phyloP scores from a whole-genome alignment of 140 eudicot species.

The Stevia rebaudiana region DNA sequence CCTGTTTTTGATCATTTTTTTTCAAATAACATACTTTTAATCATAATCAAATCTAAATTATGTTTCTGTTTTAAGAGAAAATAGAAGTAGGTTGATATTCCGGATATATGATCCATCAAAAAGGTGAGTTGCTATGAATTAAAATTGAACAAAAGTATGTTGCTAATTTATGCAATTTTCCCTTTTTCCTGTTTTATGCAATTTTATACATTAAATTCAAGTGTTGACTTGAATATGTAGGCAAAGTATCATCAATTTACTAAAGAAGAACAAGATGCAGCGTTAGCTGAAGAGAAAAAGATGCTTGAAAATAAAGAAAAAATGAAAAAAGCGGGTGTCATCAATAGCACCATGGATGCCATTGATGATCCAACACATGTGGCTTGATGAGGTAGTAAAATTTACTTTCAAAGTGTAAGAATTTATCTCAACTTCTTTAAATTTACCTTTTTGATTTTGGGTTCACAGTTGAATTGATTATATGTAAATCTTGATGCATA shows the following conservation, averaged over 20 bases:
- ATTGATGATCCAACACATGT: constrained; percentile 43
- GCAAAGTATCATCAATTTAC: constrained; percentile 58
- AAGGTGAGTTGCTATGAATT: neutral
- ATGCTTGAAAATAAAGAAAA: constrained; percentile 63
- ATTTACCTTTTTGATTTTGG: neutral
- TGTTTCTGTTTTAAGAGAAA: neutral
- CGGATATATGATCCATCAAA: neutral
- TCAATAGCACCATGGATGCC: constrained; percentile 93
- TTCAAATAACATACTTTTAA: too few species aligned
- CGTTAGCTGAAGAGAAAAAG: constrained; percentile 68
- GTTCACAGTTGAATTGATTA: neutral
- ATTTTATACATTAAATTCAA: neutral
- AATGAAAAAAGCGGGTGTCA: constrained; percentile 60
- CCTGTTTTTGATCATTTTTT: too few species aligned
- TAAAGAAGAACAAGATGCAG: constrained; percentile 80
- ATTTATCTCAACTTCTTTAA: neutral
- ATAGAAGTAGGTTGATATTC: neutral
- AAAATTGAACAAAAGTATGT: neutral
- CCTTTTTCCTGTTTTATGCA: neutral
- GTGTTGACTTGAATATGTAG: constrained; percentile 27
- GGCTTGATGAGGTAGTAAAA: constrained; percentile 24
- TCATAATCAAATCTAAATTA: too few species aligned
- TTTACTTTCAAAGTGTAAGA: constrained; percentile 6
- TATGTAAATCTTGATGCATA: constrained; percentile 13
- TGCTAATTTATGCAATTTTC: neutral